These are phyloP conservation scores for Trichophyton verrucosum DNA, from an alignment of 2,329 filamentous ascomycete genomes.

Conservation along the genomic window DNA sequence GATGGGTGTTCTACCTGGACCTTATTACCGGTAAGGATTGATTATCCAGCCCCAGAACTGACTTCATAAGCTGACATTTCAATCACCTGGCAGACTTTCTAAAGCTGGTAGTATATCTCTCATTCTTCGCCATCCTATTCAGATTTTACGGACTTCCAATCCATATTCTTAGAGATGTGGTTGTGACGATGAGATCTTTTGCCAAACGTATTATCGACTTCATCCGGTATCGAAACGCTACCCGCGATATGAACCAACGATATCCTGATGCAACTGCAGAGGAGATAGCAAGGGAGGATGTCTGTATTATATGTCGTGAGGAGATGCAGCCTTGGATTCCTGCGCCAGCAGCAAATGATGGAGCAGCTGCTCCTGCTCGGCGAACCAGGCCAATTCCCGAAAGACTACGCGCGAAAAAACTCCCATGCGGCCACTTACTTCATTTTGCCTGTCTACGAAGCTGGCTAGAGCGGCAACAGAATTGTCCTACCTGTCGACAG, in stretches of 20 bases:
- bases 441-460: conserved; percentile 91
- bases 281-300: conserved; percentile 74
- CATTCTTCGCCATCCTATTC: conserved; percentile 87
- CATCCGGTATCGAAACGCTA: conserved; percentile 77
- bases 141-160: conserved; percentile 92
- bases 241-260: conserved; percentile 78
- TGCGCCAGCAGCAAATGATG: conserved; percentile 30
- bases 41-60: not conserved
- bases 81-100: conserved; percentile 54
- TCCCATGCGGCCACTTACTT: conserved; percentile 89
- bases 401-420: conserved; percentile 78
- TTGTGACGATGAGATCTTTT: conserved; percentile 87
- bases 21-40: conserved; percentile 57
- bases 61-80: conserved; percentile 6
- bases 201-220: conserved; percentile 80
- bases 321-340: conserved; percentile 76
- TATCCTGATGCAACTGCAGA: conserved; percentile 85
- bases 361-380: conserved; percentile 20
- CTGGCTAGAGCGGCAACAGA: conserved; percentile 94
- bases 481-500: conserved; percentile 85
- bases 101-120: conserved; percentile 76
- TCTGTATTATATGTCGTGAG: conserved; percentile 95
- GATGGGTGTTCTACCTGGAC: conserved; percentile 82
- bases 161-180: conserved; percentile 90
- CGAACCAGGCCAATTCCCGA: conserved; percentile 50